Base-by-base conservation (phyloP, 441 rosid species). In the Pelargonium australe region DNA sequence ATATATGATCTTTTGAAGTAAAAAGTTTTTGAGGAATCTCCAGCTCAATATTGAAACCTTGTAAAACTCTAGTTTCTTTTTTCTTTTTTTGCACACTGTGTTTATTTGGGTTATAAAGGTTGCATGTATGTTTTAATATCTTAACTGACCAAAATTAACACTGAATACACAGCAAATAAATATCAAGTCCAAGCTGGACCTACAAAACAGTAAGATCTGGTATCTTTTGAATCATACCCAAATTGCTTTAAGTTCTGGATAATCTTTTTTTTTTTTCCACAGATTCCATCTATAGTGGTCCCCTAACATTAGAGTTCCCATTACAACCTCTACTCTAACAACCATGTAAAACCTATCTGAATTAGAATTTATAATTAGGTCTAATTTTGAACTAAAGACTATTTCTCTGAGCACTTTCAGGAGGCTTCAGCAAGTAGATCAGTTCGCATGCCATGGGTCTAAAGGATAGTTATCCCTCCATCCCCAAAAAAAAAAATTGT, bases 11-110 rank as follows among this genome's bases (percentile, higher is more conserved):
- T 37, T 6, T 37, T 53, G 60, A 53, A 53, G 60, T 14, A 7
- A 53, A 53, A 53, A 53, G 60, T 53, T 53, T 49, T 53, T n/a
- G 60, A 53, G 60, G 7, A 53, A 53, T 14, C 60, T 14, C 60
- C 60, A 6, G 4, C 60, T 2, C 14, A 57, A 19, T 57, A 17
- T 17, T 17, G 12, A 57, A 17, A 16, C 23, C 25, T 57, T 16
- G 9, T 16, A 57, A 57, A 16, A 7, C 23, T 12, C 12, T 44
- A 44, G 49, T 37, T 37, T 37, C 5, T 14, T 53, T n/a, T 53
- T 57, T 6, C 23, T 20, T 55, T 55, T 20, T 51, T 3, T 14
- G 19, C 17, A 13, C 16, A 51, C 5, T 4, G 5, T n/a, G 2
- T 51, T 51, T 51, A 51, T 51, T 12, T n/a, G 14, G 17, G 19